phyloP scores from a whole-genome alignment of 179 eudicot species.

The Vitellaria paradoxa region DNA sequence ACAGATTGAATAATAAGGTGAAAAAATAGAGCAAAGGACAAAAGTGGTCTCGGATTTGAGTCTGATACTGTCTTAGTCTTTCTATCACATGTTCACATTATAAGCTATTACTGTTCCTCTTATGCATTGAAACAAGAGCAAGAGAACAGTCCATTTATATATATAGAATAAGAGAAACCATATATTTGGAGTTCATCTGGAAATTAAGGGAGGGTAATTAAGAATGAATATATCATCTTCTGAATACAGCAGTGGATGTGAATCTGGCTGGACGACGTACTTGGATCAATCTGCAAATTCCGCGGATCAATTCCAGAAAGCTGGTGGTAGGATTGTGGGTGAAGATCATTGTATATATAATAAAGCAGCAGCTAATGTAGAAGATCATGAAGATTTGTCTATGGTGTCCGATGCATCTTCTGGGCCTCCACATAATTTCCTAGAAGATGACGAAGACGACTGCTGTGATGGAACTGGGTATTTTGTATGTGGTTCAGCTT shows the following conservation, averaged over 20 bases:
- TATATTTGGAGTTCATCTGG: neutral
- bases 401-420: conserved; percentile 93
- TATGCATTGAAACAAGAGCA: conserved; percentile 24
- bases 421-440: conserved; percentile 53
- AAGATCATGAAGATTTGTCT: conserved; percentile 47
- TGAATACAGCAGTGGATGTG: conserved; percentile 69
- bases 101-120: conserved; percentile 8
- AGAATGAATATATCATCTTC: conserved; percentile 56
- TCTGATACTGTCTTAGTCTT: conserved; percentile 26
- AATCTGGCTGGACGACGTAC: conserved; percentile 88
- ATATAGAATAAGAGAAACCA: neutral
- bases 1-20: conserved; percentile 28
- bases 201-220: neutral
- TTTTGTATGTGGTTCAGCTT: conserved; percentile 4
- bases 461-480: conserved; percentile 2
- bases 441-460: conserved; percentile 14
- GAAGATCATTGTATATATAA: conserved; percentile 6
- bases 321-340: neutral
- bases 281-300: conserved; percentile 51
- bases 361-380: conserved; percentile 11
- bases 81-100: neutral
- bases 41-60: conserved; percentile 41
- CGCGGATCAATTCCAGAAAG: conserved; percentile 25
- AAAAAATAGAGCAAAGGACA: conserved; percentile 41
- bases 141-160: neutral